Base-by-base conservation (phyloP, 495 filamentous ascomycete genomes). In the Tuber calosporum region DNA sequence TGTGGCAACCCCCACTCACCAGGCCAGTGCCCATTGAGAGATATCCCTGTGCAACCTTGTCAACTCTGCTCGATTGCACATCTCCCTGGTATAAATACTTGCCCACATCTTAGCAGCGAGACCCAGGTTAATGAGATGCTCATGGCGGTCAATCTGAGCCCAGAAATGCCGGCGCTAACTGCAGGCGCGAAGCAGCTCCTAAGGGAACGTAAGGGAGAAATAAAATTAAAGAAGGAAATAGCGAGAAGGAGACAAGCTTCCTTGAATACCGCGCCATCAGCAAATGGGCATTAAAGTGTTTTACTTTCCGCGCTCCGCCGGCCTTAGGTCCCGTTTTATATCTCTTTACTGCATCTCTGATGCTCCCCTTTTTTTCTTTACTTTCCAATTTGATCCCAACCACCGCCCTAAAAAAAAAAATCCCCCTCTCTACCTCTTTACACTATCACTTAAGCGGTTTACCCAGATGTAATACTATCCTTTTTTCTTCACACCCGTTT, bases 1-100 rank as follows among this genome's bases (percentile, higher is more conserved):
- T 93, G 91, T 82, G 72, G 78, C 4, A 77, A 80, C 20, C 69
- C 67, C 30, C 91, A 93, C 79, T 79, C 82, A 2, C 74, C 79
- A 13, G 91, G 91, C 8, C 79, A 79, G 22, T 93, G 91, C 75
- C 86, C 86, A 4, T 83, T 92, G 62, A 90, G 88, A 77, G 37
- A 83, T 8, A 87, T 88, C 30, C 89, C 89, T 0, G 83, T 85
- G 15, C 89, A 93, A 77, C 80, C 84, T 71, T 93, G 91, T 79
- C 85, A 85, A 13, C 84, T 92, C 4, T 93, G 91, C 76, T 89
- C 89, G 15, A 82, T 90, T 37, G 89, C 90, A 5, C 91, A 93
- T 75, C 89, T 83, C 73, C 88, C 89, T 26, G 67, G 79, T 39
- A 75, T 77, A 1, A 85, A 88, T 8, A 83, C 82, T 36, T 93